Base-by-base conservation (phyloP, 1,284 basidiomycete species). In the Malassezia globosa region DNA sequence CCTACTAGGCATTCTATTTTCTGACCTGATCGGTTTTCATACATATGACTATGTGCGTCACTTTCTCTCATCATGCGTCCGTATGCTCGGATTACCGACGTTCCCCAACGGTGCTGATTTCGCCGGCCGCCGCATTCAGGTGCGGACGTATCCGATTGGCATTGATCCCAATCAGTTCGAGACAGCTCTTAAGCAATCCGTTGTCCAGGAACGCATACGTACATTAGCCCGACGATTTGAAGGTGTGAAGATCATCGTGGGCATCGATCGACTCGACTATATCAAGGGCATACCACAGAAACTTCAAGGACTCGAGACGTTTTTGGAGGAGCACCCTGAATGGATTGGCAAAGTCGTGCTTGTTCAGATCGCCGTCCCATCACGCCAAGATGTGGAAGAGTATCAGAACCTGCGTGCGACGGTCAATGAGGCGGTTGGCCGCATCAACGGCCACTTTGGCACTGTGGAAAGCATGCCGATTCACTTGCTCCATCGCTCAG, bases 201-300 rank as follows among this genome's bases (percentile, higher is more conserved):
- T 78, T 0, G 89, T 97, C 18, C 78, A 82, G 69, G 78, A 81
- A 51, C 82, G 94, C 22, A 82, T 97, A 54, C 72, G 78, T 33
- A 80, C 83, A 55, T 79, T 97, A 25, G 83, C 90, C 73, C 81
- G 85, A 44, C 81, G 90, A 37, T 97, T 96, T 73, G 81, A 83
- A 37, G 90, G 86, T 40, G 86, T 90, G 70, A 96, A 96, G 75
- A 83, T 97, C 69, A 95, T 97, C 69, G 88, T 97, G 53, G 94
- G 92, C 49, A 92, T 97, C 33, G 94, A 97, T 72, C 82, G 92
- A 37, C 78, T 97, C 43, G 94, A 97, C 73, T 97, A 97, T 75
- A 97, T 97, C 82, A 97, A 97, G 77, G 92, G 92, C 67, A 88
- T 97, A 23, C 92, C 92, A 2, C 92, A 97, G 73, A 97, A 97